Conservation (phyloP, 2,329 filamentous ascomycete genomes). For the Stylonectria norvegica region DNA sequence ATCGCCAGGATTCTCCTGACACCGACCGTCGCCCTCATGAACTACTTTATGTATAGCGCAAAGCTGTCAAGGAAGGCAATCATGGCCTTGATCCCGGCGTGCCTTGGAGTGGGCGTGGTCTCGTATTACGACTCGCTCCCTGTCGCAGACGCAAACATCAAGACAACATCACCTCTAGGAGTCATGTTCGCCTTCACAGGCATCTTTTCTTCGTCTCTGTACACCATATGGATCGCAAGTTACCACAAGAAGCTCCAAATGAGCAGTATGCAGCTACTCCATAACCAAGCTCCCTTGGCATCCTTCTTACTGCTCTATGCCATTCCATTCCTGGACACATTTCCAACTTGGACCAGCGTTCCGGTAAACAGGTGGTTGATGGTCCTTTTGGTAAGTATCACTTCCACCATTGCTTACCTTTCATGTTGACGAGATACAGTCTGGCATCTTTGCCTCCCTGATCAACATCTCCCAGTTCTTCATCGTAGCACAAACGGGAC, state of each 20-base stretch:
- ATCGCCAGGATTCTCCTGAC: slow-evolving; percentile 65
- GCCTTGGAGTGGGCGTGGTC: slow-evolving; percentile 61
- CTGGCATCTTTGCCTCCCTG: slow-evolving; percentile 58
- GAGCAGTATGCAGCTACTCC: slow-evolving; percentile 65
- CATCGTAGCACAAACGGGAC: slow-evolving; percentile 59
- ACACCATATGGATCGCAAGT: slow-evolving; percentile 66
- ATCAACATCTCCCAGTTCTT: slow-evolving; percentile 65
- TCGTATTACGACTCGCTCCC: slow-evolving; percentile 66
- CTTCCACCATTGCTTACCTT: neutral
- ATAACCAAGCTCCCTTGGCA: slow-evolving; percentile 64
- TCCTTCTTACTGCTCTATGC: slow-evolving; percentile 61
- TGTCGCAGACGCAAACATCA: slow-evolving; percentile 43
- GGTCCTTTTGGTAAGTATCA: slow-evolving; percentile 52
- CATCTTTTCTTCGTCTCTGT: slow-evolving; percentile 63
- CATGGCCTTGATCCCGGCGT: slow-evolving; percentile 57
- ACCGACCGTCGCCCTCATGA: slow-evolving; percentile 62
- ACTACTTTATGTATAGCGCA: slow-evolving; percentile 57
- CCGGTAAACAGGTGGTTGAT: slow-evolving; percentile 52
- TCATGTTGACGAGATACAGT: too few species aligned
- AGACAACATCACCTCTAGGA: slow-evolving; percentile 56
- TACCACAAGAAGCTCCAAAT: slow-evolving; percentile 64
- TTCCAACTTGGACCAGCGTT: slow-evolving; percentile 54
- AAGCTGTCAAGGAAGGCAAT: slow-evolving; percentile 54
- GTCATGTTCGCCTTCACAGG: slow-evolving; percentile 62
- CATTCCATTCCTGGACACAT: slow-evolving; percentile 63